These are phyloP conservation scores for Syncephalastrum sp. DNA, from an alignment of 371 early-diverging fungal genomes.

Conservation along the genomic window DNA sequence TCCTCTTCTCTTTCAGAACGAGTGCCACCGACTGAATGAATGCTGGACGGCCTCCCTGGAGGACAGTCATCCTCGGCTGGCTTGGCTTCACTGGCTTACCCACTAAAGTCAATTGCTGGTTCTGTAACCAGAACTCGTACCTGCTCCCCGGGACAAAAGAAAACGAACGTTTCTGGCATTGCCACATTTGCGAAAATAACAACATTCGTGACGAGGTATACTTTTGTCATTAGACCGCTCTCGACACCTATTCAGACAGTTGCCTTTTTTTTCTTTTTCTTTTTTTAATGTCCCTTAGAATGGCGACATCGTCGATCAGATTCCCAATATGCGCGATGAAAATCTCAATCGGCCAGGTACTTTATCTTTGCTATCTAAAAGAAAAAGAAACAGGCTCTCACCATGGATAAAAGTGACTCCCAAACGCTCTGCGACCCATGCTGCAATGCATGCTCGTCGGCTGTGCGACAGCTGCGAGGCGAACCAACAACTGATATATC, in stretches of 20 bases:
- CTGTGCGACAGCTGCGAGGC: constrained; percentile 20
- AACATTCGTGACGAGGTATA: constrained; percentile 24
- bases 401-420: not conserved
- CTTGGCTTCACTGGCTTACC: constrained; percentile 22
- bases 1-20: no score
- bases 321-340: constrained; percentile 13
- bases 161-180: constrained; percentile 19
- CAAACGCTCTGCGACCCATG: not conserved
- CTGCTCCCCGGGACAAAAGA: constrained; percentile 20
- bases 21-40: no score
- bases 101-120: constrained; percentile 31
- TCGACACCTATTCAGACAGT: not conserved
- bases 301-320: constrained; percentile 23
- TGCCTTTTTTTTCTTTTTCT: no score
- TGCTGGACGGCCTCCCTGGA: constrained; percentile 9
- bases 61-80: constrained; percentile 8
- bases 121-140: constrained; percentile 29
- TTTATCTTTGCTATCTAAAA: not conserved
- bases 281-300: constrained; percentile 1
- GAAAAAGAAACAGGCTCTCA: not conserved
- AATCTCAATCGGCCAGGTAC: constrained; percentile 17
- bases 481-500: constrained; percentile 19
- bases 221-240: not conserved
- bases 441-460: constrained; percentile 3
- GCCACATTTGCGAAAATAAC: constrained; percentile 24